These are phyloP conservation scores for Arthroderma uncinatum DNA, from an alignment of 2,329 filamentous ascomycete genomes.

Conservation along the genomic window DNA sequence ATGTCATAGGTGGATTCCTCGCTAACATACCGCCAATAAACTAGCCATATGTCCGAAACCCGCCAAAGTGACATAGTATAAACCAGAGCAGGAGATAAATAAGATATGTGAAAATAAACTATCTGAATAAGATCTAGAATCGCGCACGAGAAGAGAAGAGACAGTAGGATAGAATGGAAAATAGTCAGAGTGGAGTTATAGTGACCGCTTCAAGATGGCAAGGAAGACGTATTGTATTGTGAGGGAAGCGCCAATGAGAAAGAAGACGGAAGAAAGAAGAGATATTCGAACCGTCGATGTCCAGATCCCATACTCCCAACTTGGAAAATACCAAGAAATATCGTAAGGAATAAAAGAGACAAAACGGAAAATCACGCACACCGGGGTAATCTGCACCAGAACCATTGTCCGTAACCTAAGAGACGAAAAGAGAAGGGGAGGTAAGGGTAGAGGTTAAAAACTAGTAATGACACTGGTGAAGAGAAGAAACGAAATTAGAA, in stretches of 20 bases:
- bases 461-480: constrained; percentile 3
- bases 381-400: neutral
- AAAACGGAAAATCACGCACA: neutral
- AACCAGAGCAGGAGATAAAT: neutral
- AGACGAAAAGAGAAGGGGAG: neutral
- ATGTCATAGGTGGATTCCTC: neutral
- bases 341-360: neutral
- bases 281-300: too few species aligned
- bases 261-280: too few species aligned
- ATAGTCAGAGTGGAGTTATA: neutral
- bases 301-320: too few species aligned
- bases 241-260: too few species aligned
- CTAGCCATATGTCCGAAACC: neutral
- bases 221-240: neutral
- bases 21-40: neutral
- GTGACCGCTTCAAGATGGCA: neutral
- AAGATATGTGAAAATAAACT: neutral
- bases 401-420: neutral
- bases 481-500: neutral
- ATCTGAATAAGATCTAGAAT: neutral
- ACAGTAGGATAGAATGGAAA: neutral
- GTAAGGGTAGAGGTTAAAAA: neutral
- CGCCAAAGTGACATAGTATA: neutral
- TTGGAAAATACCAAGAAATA: too few species aligned
- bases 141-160: neutral